Evolutionary conservation across 345 rosid genomes (phyloP), one percentile per base, ranked within the genome.

Genomic region (Linum lewisii): DNA sequence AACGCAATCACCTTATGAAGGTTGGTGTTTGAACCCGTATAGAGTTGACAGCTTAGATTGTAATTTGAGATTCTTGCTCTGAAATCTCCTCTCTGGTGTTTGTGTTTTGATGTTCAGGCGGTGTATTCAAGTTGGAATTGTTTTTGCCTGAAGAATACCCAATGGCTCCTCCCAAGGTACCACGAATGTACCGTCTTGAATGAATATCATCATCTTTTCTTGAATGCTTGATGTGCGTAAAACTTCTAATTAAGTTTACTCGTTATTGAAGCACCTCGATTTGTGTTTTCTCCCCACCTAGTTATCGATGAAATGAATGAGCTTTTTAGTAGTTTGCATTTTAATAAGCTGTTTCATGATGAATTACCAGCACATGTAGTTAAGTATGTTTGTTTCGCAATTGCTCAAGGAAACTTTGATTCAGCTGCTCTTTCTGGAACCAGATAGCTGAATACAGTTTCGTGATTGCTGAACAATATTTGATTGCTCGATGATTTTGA

Each of bases 121-220:
- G 99, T 21, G 97, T 94, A 57, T 94, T 94, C 85, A 94, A 94
- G 81, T 78, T 94, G 90, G 99, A 94, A 69, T 79, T 94, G 61
- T 94, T 94, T 79, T 80, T 94, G 64, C 99, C 99, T 19, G 99
- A 94, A 82, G 99, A 94, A 71, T 94, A 94, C 79, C 99, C 99
- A 38, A 94, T 94, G 97, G 88, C 99, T 34, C 97, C 99, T 29
- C 99, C 98, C 38, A 92, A 92, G 96, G 98, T 92, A 86, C 38
- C 13, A 3, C 15, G 14, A 16, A 42, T 16, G 16, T 16, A n/a
- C n/a, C 13, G 15, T 10, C 2, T 42, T 42, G 18, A 42, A 11
- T 42, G 47, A 42, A 42, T 42, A 3, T 16, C 47, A 42, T 16
- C 2, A 11, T 3, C n/a, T n/a, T n/a, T n/a, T 42, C 18, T 4